Evolutionary conservation across 768 basidiomycete species (phyloP).

Genomic region (Punctularia strigosozonata): DNA sequence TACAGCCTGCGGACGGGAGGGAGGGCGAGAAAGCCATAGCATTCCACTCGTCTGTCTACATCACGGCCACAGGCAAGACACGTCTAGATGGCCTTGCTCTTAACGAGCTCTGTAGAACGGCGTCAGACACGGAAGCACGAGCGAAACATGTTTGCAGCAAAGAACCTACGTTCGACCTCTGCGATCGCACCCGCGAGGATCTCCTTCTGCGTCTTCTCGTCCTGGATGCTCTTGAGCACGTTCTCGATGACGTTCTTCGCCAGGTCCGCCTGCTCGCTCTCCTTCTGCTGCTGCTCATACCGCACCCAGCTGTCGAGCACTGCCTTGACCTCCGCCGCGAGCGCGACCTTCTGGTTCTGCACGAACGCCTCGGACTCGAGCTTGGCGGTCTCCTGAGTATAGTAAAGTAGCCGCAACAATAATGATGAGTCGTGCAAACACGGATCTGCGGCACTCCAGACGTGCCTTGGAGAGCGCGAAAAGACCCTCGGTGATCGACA

Average conservation of each 20-base stretch:
- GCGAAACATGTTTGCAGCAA: not conserved
- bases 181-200: slow-evolving; percentile 67
- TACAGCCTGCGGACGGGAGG: too few species aligned
- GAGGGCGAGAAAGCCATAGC: too few species aligned
- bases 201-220: slow-evolving; percentile 84
- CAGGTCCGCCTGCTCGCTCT: slow-evolving; percentile 90
- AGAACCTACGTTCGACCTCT: slow-evolving; percentile 87
- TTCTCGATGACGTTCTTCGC: slow-evolving; percentile 81
- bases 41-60: too few species aligned
- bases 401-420: too few species aligned
- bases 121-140: not conserved
- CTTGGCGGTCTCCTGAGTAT: slow-evolving; percentile 72
- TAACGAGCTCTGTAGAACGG: slow-evolving; percentile 60
- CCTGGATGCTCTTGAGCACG: slow-evolving; percentile 71
- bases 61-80: not conserved
- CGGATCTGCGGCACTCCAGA: too few species aligned
- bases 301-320: slow-evolving; percentile 98
- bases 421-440: too few species aligned
- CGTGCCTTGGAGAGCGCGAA: slow-evolving; percentile 86
- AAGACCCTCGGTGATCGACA: slow-evolving; percentile 78
- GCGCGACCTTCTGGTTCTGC: slow-evolving; percentile 76
- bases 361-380: slow-evolving; percentile 86
- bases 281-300: slow-evolving; percentile 93
- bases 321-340: slow-evolving; percentile 83
- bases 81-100: slow-evolving; percentile 77